These are phyloP conservation scores for Lavandula angustifolia DNA, from an alignment of 257 asterid genomes.

Conservation along the genomic window DNA sequence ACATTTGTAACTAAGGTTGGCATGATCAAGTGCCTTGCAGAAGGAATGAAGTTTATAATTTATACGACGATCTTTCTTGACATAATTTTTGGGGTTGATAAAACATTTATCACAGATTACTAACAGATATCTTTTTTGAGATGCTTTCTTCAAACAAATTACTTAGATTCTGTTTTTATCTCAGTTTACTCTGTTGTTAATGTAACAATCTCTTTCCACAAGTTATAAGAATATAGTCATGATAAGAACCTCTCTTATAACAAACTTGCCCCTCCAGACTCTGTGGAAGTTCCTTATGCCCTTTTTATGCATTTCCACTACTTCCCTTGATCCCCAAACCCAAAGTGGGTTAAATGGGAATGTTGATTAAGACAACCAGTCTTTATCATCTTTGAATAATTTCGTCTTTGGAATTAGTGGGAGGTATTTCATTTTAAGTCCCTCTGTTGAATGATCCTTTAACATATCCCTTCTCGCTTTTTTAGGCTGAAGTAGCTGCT, in stretches of 20 bases:
- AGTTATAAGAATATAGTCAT: background rate
- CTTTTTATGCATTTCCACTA: background rate
- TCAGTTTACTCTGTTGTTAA: conserved; percentile 14
- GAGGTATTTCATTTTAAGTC: conserved; percentile 18
- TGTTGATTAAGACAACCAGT: conserved; percentile 11
- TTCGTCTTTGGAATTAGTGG: conserved; percentile 23
- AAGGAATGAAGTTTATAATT: conserved; percentile 6
- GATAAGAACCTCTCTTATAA: conserved; percentile 17
- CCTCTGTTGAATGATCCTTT: conserved; percentile 25
- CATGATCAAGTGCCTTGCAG: conserved; percentile 16
- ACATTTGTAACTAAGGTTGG: conserved; percentile 23
- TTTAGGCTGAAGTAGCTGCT: conserved; percentile 92
- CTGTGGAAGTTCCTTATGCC: conserved; percentile 19
- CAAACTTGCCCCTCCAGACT: conserved; percentile 21
- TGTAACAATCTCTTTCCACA: conserved; percentile 19
- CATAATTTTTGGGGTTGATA: conserved; percentile 16
- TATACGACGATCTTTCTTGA: background rate
- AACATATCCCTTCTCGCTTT: conserved; percentile 27
- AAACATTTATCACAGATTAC: conserved; percentile 19
- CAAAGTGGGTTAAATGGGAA: conserved; percentile 5
- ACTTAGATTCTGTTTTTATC: background rate
- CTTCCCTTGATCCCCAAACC: conserved; percentile 13
- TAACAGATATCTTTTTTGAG: background rate
- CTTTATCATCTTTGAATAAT: conserved; percentile 16
- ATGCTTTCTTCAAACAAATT: background rate